Evolutionary conservation across 441 rosid genomes (phyloP), one percentile per base, ranked within the genome.

Genomic region (Populus hybrid): DNA sequence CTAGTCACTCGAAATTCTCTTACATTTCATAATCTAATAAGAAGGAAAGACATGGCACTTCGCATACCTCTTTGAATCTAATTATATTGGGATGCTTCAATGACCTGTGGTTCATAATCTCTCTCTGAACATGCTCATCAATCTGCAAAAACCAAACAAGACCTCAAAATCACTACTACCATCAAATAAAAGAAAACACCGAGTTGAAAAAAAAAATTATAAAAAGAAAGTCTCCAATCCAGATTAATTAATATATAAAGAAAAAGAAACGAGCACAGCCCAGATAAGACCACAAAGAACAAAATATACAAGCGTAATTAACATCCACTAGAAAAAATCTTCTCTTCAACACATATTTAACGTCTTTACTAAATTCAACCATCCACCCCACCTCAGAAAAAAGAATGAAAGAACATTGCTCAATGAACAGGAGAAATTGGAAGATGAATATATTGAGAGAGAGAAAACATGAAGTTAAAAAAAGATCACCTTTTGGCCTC

Each of bases 81-180:
- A 89, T 80, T 73, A 86, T 89, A 77, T 89, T 86, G 70, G 92
- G 86, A 83, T 89, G 90, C 81, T 85, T 87, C 84, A 87, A 28
- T 64, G 92, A 85, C 69, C 92, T 81, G 63, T 89, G 92, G 79
- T 89, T 89, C 85, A 87, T 84, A 76, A 89, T 86, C 78, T 89
- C 92, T 84, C 92, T 86, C 34, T 77, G 86, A 68, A 87, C 90
- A 83, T 86, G 89, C 63, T 86, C 87, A 80, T 89, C 92, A 79
- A 89, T 88, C 93, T 91, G 86, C 75, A 77, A 79, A 46, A 59
- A n/a, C 68, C 68, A 67, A 36, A 73, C 23, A 73, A 69, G 16
- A 69, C 70, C 6, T 32, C n/a, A 71, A 32, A 40, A 35, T 76
- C 63, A 9, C 61, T 10, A 73, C 23, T 3, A 46, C 23, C 69